These are phyloP conservation scores for Aspergillus pseudoterreus DNA, from an alignment of 2,329 filamentous ascomycete species.

Conservation along the genomic window DNA sequence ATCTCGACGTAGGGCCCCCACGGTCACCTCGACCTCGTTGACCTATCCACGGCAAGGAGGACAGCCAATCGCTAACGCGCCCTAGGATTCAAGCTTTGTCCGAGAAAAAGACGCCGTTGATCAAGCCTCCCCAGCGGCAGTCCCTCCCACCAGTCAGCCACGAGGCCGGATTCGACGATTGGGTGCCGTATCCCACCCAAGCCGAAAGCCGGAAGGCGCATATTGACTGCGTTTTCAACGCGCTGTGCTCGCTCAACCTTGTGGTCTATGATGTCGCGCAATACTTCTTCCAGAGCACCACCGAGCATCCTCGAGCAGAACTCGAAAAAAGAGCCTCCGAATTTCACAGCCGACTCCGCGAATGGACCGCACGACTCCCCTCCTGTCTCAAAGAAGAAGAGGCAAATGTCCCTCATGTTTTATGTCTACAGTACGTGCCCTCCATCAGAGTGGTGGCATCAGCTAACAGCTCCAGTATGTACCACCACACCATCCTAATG, in stretches of 20 bases:
- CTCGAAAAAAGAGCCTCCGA: conserved; percentile 11
- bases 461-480: conserved; percentile 26
- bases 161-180: conserved; percentile 15
- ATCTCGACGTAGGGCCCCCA: conserved; percentile 20
- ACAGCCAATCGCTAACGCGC: conserved; percentile 6
- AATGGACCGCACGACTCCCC: conserved; percentile 12
- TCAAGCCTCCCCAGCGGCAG: conserved; percentile 15
- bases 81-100: conserved; percentile 19
- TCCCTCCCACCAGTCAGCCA: conserved; percentile 2
- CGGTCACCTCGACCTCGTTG: neutral
- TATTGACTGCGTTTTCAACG: conserved; percentile 16
- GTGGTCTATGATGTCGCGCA: conserved; percentile 19
- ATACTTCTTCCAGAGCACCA: conserved; percentile 13
- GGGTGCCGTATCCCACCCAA: conserved; percentile 19
- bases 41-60: neutral
- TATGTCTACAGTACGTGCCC: conserved; percentile 21
- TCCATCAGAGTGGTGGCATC: neutral
- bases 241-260: conserved; percentile 16
- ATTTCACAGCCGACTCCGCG: conserved; percentile 15
- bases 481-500: conserved; percentile 36
- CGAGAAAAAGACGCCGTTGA: conserved; percentile 15
- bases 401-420: conserved; percentile 17
- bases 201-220: conserved; percentile 12
- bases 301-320: conserved; percentile 6
- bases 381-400: conserved; percentile 9